Evolutionary conservation across 169 alveolate species (phyloP).

Genomic region (Plasmodium cynomolgi): DNA sequence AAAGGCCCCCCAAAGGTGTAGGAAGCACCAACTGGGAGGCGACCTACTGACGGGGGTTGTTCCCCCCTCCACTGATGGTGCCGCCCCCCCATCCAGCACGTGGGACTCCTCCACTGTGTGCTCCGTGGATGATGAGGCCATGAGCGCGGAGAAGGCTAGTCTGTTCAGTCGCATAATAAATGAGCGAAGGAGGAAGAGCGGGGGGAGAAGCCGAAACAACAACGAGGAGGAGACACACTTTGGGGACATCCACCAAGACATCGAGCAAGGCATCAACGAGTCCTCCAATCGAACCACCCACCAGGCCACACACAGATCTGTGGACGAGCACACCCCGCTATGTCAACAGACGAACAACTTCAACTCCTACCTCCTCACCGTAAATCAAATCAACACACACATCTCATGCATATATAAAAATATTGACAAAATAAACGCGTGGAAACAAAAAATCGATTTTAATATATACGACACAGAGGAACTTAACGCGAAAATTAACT

Average conservation of each 20-base stretch:
- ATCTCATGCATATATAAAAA: slow-evolving; percentile 35
- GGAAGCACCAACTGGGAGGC: not conserved
- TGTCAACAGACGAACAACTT: not conserved
- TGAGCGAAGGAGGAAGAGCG: not conserved
- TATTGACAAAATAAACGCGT: slow-evolving; percentile 46
- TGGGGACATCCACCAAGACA: slow-evolving; percentile 18
- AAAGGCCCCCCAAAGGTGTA: not conserved
- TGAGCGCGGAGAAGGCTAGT: slow-evolving; percentile 18
- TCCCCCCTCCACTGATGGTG: not conserved
- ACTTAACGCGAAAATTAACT: slow-evolving; percentile 7
- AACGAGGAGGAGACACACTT: not conserved
- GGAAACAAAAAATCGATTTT: slow-evolving; percentile 53
- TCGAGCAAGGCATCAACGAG: too few species aligned
- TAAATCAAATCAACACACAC: slow-evolving; percentile 29
- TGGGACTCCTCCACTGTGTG: slow-evolving; percentile 58
- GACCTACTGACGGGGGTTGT: not conserved
- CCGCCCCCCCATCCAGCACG: not conserved
- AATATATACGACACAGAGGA: slow-evolving; percentile 54
- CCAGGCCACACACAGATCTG: too few species aligned
- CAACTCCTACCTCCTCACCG: slow-evolving; percentile 22
- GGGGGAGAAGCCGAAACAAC: not conserved
- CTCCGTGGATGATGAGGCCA: slow-evolving; percentile 50
- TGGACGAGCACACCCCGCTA: not conserved
- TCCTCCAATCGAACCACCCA: too few species aligned
- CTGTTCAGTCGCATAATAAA: slow-evolving; percentile 38